A percentile compares a stretch with the other conserved stretches of the same genome.
Evolutionary conservation across 2,329 filamentous ascomycete genomes (phyloP).

Genomic region (Epichloe elymi): DNA sequence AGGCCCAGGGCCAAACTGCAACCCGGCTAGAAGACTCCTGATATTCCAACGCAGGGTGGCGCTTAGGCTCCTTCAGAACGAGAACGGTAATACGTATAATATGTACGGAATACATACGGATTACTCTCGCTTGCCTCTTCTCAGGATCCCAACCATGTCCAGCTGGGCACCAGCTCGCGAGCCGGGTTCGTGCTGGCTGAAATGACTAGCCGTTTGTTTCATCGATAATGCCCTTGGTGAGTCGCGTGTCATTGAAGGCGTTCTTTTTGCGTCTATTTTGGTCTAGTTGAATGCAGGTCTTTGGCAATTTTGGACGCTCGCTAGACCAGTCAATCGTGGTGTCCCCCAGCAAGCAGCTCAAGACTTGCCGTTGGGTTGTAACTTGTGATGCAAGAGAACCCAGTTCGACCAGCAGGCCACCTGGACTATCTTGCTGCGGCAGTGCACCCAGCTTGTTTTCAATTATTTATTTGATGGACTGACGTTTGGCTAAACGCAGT

Average conservation of each 20-base stretch:
- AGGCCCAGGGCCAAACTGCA: too few species aligned
- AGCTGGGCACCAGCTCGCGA: not conserved
- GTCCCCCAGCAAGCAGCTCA: not conserved
- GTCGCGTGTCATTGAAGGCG: too few species aligned
- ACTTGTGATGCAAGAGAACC: not conserved
- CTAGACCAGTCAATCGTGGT: not conserved
- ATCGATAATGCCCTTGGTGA: too few species aligned
- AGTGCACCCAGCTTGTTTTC: not conserved
- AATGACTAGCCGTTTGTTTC: too few species aligned
- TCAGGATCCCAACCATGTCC: not conserved
- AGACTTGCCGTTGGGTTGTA: not conserved
- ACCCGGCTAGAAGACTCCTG: too few species aligned
- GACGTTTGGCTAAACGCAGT: not conserved
- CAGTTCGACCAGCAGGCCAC: not conserved
- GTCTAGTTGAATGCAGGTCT: not conserved
- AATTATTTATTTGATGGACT: not conserved
- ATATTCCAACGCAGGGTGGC: not conserved
- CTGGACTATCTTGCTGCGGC: not conserved
- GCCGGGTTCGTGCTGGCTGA: too few species aligned
- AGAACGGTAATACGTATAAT: too few species aligned
- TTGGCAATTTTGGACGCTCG: too few species aligned
- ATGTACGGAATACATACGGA: too few species aligned
- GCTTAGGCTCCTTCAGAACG: too few species aligned
- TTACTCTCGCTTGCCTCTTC: too few species aligned
- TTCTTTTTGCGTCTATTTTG: too few species aligned